A percentile compares a stretch with the other conserved stretches of the same genome.
phyloP scores from a whole-genome alignment of 1,139 yeast genomes.

The Schwanniomyces etchellsii region DNA sequence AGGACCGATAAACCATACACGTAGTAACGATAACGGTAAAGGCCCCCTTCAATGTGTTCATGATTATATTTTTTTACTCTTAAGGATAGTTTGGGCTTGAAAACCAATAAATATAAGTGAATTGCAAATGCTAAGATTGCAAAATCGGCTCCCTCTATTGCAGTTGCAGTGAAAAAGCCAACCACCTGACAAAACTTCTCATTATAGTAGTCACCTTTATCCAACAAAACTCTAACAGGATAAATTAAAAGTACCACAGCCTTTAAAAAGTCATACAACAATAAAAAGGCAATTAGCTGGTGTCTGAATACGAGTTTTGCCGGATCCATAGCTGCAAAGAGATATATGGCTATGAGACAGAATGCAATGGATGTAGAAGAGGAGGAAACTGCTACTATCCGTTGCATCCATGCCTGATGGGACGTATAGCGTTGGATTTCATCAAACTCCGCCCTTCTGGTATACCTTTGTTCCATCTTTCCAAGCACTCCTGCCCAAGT shows the following conservation, averaged over 20 bases:
- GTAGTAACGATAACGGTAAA: slow-evolving; percentile 52
- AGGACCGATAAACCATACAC: slow-evolving; percentile 58
- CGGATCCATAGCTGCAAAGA: slow-evolving; percentile 56
- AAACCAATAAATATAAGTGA: slow-evolving; percentile 72
- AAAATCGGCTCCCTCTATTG: slow-evolving; percentile 83
- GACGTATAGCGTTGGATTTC: slow-evolving; percentile 22
- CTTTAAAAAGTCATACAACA: slow-evolving; percentile 69
- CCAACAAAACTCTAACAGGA: slow-evolving; percentile 56
- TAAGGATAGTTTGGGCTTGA: slow-evolving; percentile 47
- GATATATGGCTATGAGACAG: slow-evolving; percentile 49
- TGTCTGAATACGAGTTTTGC: slow-evolving; percentile 62
- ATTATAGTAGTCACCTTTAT: slow-evolving; percentile 45
- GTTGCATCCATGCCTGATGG: slow-evolving; percentile 25
- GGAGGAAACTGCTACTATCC: slow-evolving; percentile 52
- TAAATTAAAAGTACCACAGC: slow-evolving; percentile 65
- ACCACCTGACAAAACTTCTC: slow-evolving; percentile 60
- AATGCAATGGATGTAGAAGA: slow-evolving; percentile 53
- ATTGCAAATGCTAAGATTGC: slow-evolving; percentile 80
- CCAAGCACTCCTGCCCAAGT: not conserved
- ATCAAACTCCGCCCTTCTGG: slow-evolving; percentile 6
- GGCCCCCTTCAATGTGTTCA: slow-evolving; percentile 63
- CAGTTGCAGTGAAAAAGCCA: slow-evolving; percentile 78
- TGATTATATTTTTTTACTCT: slow-evolving; percentile 26
- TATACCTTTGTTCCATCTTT: slow-evolving; percentile 4
- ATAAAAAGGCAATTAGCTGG: slow-evolving; percentile 59